Evolutionary conservation across 179 eudicot genomes (phyloP).

Genomic region (Patellifolia procumbens): DNA sequence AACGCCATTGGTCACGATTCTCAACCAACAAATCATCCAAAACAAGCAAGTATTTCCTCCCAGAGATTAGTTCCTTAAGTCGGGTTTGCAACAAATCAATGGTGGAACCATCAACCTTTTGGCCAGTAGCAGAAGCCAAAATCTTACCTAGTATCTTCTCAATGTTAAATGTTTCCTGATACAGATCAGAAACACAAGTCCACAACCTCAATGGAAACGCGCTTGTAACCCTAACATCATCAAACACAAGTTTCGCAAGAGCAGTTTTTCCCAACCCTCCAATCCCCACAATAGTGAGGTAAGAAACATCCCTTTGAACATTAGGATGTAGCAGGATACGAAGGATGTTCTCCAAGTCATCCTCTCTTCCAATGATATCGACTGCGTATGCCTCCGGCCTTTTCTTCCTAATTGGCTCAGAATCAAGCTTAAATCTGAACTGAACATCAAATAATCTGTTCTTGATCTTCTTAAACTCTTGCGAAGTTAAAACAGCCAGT

Average conservation of each 20-base stretch:
- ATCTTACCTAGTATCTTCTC: slow-evolving; percentile 12
- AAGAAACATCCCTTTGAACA: background rate
- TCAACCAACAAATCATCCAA: slow-evolving; percentile 6
- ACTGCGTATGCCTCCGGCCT: no score
- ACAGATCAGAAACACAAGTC: no score
- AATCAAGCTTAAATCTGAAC: no score
- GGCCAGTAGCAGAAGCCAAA: background rate
- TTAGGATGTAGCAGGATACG: no score
- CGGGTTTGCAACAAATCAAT: background rate
- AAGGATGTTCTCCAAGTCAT: no score
- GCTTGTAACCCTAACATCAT: no score
- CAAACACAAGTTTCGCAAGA: background rate
- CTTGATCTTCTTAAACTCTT: no score
- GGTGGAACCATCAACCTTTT: background rate
- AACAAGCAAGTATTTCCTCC: slow-evolving; percentile 15
- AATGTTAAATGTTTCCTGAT: slow-evolving; percentile 2
- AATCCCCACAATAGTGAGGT: background rate
- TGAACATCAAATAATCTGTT: no score
- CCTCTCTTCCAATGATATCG: no score
- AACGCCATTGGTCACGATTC: slow-evolving; percentile 16
- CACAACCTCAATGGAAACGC: no score
- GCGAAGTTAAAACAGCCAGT: no score
- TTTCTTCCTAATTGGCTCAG: no score
- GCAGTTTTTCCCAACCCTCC: background rate
- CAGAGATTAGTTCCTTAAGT: background rate